A percentile compares a stretch with the other conserved stretches of the same genome.
Conservation (phyloP, 305 asterid genomes). For the Fraxinus baroniana region DNA sequence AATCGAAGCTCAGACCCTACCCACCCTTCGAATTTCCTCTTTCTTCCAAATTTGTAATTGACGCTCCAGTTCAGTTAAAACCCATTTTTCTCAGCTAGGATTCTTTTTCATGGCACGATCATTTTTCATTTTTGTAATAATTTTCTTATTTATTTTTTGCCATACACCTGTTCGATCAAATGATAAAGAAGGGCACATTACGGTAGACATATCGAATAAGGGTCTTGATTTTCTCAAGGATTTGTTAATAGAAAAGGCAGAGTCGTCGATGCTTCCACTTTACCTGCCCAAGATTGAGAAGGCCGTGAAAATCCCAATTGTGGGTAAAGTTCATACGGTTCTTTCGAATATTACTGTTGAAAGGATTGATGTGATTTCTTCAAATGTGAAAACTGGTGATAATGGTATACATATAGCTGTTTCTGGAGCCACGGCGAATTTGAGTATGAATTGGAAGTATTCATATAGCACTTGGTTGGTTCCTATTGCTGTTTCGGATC, state of each 20-base stretch:
- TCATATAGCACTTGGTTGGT: slow-evolving; percentile 60
- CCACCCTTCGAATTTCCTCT: background rate
- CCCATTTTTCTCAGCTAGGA: slow-evolving; percentile 11
- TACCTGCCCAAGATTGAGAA: slow-evolving; percentile 62
- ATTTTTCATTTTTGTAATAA: slow-evolving; percentile 3
- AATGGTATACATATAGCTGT: slow-evolving; percentile 58
- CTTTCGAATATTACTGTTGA: slow-evolving; percentile 53
- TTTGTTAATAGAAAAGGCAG: slow-evolving; percentile 55
- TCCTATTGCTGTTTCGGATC: slow-evolving; percentile 60
- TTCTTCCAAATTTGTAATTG: background rate
- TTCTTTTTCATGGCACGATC: slow-evolving; percentile 43
- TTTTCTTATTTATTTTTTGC: slow-evolving; percentile 28
- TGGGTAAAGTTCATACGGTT: slow-evolving; percentile 57
- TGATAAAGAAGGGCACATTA: slow-evolving; percentile 46
- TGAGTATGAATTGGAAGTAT: slow-evolving; percentile 82
- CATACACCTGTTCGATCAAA: slow-evolving; percentile 32
- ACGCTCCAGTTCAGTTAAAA: background rate
- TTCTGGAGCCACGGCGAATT: slow-evolving; percentile 80
- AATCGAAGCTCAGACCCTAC: background rate
- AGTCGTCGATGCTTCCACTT: slow-evolving; percentile 67
- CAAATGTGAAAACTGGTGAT: slow-evolving; percentile 65
- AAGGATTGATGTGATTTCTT: slow-evolving; percentile 53
- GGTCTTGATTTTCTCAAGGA: slow-evolving; percentile 82
- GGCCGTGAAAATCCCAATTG: slow-evolving; percentile 49
- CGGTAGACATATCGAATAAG: slow-evolving; percentile 54